Percentiles rank a stretch among this genome's conserved stretches.
phyloP scores from a whole-genome alignment of 805 yeast genomes.

The Pichia manshurica region DNA sequence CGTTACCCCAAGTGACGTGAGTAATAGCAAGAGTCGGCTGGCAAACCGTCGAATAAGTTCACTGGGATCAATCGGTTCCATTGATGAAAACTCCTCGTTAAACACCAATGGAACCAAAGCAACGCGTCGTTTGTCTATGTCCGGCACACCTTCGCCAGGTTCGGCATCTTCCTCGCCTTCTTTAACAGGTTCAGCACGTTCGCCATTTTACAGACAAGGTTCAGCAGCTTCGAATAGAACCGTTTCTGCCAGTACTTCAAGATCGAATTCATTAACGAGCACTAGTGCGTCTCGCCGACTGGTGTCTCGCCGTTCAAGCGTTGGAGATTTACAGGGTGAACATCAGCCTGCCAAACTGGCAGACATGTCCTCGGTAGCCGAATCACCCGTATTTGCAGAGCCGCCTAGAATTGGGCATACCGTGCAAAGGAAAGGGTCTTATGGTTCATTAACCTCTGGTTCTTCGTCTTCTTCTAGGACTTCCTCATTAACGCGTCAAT shows the following conservation, averaged over 20 bases:
- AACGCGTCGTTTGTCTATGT: not conserved
- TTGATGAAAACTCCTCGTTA: not conserved
- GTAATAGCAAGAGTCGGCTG: not conserved
- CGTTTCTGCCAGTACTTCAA: not conserved
- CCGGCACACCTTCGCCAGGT: not conserved
- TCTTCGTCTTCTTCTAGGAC: not conserved
- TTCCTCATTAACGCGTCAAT: not conserved
- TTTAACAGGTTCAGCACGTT: not conserved
- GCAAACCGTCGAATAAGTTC: not conserved
- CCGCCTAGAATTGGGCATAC: constrained; percentile 8
- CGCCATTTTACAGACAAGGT: constrained; percentile 4
- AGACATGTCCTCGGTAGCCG: not conserved
- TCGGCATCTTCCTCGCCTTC: not conserved
- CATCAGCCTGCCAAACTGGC: no score
- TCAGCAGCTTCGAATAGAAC: not conserved
- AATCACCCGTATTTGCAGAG: constrained; percentile 2
- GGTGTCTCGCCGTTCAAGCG: not conserved
- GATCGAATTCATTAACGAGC: constrained; percentile 10
- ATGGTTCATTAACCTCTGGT: not conserved
- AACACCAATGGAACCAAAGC: not conserved
- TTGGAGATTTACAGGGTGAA: not conserved
- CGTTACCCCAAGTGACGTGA: not conserved
- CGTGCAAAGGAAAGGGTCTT: constrained; percentile 3
- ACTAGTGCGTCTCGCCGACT: constrained; percentile 1
- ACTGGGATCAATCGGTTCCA: not conserved